Evolutionary conservation across 768 basidiomycete species (phyloP), one percentile per base, ranked within the genome.

Genomic region (Kwoniella sp.): DNA sequence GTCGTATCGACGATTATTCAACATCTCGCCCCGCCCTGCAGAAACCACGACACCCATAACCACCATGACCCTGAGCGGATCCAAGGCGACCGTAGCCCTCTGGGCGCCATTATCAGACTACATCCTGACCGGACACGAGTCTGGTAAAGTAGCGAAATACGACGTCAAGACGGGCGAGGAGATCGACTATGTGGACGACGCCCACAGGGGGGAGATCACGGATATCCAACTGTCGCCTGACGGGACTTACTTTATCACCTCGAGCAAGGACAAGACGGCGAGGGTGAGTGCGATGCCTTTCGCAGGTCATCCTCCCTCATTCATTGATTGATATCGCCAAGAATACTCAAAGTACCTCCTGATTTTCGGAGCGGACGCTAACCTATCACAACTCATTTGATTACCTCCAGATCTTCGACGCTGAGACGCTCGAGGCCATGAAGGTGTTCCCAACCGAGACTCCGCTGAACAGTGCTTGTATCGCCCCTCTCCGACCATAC

Each of bases 211-310:
- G 30, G 73, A 78, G 72, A 79, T 98, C 55, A 97, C 93, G 34
- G 96, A 99, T 82, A 82, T 99, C 63, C 96, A 99, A 79, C 82
- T 97, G 68, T 88, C 88, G 74, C 86, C 87, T 38, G 96, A 98
- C 79, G 85, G 91, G 63, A 90, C 92, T 17, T 99, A 97, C 81
- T 96, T 97, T 81, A 85, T 97, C 77, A 99, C 96, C 7, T 90
- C 90, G 77, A 92, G 90, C 83, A 97, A 96, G 82, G 96, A 99
- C 82, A 97, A 98, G 84, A 89, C 88, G 29, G 93, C 96, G 30
- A 87, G 92, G 84, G 92, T 93, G 68, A 58, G 89, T 83, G 34
- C n/a, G 34, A 37, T 37, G 34, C n/a, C n/a, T n/a, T n/a, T n/a
- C n/a, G n/a, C n/a, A n/a, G n/a, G n/a, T n/a, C n/a, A n/a, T n/a